Evolutionary conservation across 352 stramenopile genomes (phyloP).

Genomic region (Phytopythium delawarense): DNA sequence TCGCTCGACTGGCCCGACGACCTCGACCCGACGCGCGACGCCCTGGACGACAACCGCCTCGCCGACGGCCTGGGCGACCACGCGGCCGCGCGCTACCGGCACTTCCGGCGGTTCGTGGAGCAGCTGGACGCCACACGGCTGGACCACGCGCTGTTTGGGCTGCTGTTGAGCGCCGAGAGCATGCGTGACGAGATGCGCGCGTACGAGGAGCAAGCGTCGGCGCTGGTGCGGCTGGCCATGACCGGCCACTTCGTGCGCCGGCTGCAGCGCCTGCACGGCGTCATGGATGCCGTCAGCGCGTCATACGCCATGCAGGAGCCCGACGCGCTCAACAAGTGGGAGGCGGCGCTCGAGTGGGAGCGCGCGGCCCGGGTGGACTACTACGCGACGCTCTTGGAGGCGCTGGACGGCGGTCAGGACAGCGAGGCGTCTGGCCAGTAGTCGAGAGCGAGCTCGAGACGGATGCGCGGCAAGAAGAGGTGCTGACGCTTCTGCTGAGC

Average conservation of each 20-base stretch:
- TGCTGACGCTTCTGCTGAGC: background rate
- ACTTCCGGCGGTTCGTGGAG: background rate
- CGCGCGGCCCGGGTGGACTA: background rate
- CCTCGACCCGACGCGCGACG: too few species aligned
- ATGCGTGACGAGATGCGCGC: slow-evolving; percentile 2
- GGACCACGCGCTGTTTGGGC: background rate
- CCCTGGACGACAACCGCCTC: too few species aligned
- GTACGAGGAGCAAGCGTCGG: background rate
- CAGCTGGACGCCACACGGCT: background rate
- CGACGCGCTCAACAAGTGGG: background rate
- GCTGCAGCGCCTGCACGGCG: background rate
- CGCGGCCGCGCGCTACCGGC: background rate
- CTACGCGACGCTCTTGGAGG: background rate
- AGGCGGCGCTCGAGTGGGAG: background rate
- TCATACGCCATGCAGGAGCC: background rate
- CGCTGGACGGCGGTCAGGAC: too few species aligned
- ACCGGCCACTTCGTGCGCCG: background rate
- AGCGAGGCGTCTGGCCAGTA: too few species aligned
- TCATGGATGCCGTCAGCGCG: background rate
- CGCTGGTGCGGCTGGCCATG: background rate
- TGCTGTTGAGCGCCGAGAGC: background rate
- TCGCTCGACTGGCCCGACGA: background rate
- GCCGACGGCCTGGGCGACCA: background rate
- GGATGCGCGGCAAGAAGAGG: background rate
- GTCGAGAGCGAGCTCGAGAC: background rate